Percentiles rank a stretch among this genome's conserved stretches.
Evolutionary conservation across 176 grass and related monocot species (phyloP).

Genomic region (Thinopyrum elongatum): DNA sequence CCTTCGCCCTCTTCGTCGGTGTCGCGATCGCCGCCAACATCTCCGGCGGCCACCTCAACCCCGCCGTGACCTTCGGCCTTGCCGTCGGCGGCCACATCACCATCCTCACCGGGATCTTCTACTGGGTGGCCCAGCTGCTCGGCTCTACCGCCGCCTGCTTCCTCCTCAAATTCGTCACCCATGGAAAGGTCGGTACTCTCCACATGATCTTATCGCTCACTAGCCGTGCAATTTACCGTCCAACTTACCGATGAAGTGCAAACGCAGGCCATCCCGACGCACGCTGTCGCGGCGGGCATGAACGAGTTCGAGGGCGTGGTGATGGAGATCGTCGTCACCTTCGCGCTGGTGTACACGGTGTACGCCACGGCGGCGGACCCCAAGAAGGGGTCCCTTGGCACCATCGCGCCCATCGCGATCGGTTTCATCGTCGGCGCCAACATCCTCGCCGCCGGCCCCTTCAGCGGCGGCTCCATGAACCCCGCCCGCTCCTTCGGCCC

Average conservation of each 20-base stretch:
- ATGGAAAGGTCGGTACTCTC: constrained; percentile 48
- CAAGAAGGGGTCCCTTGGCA: constrained; percentile 87
- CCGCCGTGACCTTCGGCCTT: constrained; percentile 84
- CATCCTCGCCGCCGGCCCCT: constrained; percentile 84
- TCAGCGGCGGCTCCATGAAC: constrained; percentile 99
- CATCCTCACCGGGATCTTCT: constrained; percentile 88
- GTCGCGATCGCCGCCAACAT: constrained; percentile 88
- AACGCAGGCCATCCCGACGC: constrained; percentile 83
- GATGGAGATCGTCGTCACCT: constrained; percentile 89
- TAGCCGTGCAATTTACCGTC: neutral
- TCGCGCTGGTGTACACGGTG: constrained; percentile 94
- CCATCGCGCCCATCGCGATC: constrained; percentile 88
- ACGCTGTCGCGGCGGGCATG: constrained; percentile 57
- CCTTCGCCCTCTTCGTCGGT: constrained; percentile 78
- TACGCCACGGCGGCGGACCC: constrained; percentile 95
- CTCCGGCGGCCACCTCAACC: constrained; percentile 94
- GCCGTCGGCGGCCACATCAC: constrained; percentile 89
- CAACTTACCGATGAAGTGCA: neutral
- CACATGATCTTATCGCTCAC: neutral
- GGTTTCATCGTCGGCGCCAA: constrained; percentile 98
- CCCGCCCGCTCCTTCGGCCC: constrained; percentile 90
- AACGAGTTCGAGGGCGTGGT: constrained; percentile 77
- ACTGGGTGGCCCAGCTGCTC: constrained; percentile 88
- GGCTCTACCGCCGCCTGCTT: constrained; percentile 73
- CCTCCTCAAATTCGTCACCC: constrained; percentile 86